These are phyloP conservation scores for Thinopyrum obtusiflorum DNA, from an alignment of 202 grass and related monocot genomes.

Conservation along the genomic window DNA sequence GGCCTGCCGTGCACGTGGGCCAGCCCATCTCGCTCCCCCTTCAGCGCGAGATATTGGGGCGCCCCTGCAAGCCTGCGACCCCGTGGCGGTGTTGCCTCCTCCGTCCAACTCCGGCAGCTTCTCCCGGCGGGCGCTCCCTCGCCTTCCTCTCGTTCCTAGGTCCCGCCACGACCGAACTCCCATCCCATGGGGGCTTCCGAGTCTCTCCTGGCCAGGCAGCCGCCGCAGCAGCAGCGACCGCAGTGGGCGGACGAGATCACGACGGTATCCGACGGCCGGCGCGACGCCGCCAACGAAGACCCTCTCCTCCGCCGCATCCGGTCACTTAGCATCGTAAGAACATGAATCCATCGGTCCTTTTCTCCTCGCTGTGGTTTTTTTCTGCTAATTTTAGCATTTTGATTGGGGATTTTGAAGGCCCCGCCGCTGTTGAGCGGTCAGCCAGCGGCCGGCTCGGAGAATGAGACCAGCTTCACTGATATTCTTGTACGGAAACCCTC, in stretches of 20 bases:
- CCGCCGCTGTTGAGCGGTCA: conserved; percentile 52
- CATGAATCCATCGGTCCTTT: neutral
- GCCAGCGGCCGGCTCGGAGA: conserved; percentile 30
- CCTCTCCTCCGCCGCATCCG: conserved; percentile 53
- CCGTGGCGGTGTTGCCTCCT: neutral
- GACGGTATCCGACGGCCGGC: conserved; percentile 53
- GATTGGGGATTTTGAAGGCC: conserved; percentile 46
- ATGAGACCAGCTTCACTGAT: conserved; percentile 66
- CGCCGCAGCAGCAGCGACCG: conserved; percentile 23
- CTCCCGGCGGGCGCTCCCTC: neutral
- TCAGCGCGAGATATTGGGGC: no score
- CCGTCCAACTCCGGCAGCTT: neutral
- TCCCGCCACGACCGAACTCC: neutral
- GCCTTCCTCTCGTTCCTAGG: neutral
- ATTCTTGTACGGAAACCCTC: conserved; percentile 65
- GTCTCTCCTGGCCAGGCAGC: conserved; percentile 39
- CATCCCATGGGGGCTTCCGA: conserved; percentile 50
- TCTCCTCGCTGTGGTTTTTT: neutral
- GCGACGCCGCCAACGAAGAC: conserved; percentile 33
- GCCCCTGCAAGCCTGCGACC: neutral
- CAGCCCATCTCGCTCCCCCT: no score
- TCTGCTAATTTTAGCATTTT: neutral
- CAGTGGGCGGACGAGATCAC: conserved; percentile 77
- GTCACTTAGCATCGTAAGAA: conserved; percentile 49
- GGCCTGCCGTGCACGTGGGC: no score